A percentile compares a stretch with the other conserved stretches of the same genome.
These are phyloP conservation scores for Saccharomycopsis fermentans DNA, from an alignment of 805 yeast species.

Conservation along the genomic window DNA sequence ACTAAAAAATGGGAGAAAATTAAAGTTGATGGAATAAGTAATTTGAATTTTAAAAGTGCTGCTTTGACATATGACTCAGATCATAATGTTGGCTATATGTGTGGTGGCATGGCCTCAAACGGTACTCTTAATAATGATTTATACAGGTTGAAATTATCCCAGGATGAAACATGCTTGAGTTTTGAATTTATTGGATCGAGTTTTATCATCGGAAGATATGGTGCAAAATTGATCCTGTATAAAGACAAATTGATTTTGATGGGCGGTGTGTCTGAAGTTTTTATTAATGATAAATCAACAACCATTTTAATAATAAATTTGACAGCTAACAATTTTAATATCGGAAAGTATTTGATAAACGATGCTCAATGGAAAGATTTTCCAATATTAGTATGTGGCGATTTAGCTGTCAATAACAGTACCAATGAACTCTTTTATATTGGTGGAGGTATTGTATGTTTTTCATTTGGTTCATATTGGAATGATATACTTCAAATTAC, in stretches of 20 bases:
- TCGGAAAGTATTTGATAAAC: not conserved
- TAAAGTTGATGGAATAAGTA: not conserved
- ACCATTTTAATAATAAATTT: slow-evolving; percentile 31
- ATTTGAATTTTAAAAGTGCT: slow-evolving; percentile 11
- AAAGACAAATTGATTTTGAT: slow-evolving; percentile 30
- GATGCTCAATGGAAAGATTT: slow-evolving; percentile 30
- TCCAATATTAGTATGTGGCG: slow-evolving; percentile 48
- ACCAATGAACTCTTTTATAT: slow-evolving; percentile 19
- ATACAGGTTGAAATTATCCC: slow-evolving; percentile 25
- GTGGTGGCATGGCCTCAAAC: slow-evolving; percentile 36
- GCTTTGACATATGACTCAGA: not conserved
- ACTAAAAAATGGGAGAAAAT: slow-evolving; percentile 6
- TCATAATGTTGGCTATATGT: slow-evolving; percentile 2
- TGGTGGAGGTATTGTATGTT: slow-evolving; percentile 78
- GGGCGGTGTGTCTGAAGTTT: slow-evolving; percentile 46
- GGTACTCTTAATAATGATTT: slow-evolving; percentile 23
- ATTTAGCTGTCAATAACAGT: slow-evolving; percentile 20
- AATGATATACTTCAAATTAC: slow-evolving; percentile 21
- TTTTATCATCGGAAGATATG: slow-evolving; percentile 37
- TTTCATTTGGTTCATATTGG: slow-evolving; percentile 62
- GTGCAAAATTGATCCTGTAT: slow-evolving; percentile 29
- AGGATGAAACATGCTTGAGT: slow-evolving; percentile 17
- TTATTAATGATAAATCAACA: slow-evolving; percentile 26
- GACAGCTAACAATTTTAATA: not conserved
- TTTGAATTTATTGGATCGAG: slow-evolving; percentile 21